Evolutionary conservation across 2,329 filamentous ascomycete genomes (phyloP), one percentile per base, ranked within the genome.

Genomic region (Graphilbum sp.): DNA sequence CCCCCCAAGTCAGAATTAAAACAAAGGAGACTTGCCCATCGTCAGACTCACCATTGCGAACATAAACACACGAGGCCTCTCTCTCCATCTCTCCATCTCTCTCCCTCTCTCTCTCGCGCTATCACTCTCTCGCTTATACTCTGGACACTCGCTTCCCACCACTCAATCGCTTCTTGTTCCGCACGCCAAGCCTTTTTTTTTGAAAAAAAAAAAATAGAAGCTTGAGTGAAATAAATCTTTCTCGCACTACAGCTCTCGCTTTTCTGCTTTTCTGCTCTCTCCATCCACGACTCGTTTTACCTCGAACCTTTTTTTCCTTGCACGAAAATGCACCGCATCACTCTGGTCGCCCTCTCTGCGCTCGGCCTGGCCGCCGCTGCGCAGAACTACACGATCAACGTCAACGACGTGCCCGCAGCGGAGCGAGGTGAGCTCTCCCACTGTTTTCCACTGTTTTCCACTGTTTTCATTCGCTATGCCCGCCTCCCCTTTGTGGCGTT

Each of bases 361-460:
- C 46, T 61, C 45, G 52, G 56, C 40, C 49, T 57, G 42, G 61
- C 59, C 9, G 35, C 37, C 45, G 59, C 56, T 43, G 62, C 63
- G 36, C 58, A 61, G 43, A 53, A 62, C 54, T 69, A 62, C 50
- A 63, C 54, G 37, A 61, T 72, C 43, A 48, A 66, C 47, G 52
- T 61, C 21, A 47, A 34, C 44, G 34, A 40, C 5, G 54, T 69
- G 21, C 34, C 52, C 3, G 43, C 54, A 18, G 44, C 47, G 25
- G 43, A 43, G 11, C 55, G 58, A 54, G 54, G 67, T 69, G 58
- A 46, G 61, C n/a, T n/a, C 34, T 12, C 33, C 34, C 6, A 25
- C 21, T 35, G 19, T 39, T 30, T 27, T 24, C 29, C 34, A 34
- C 11, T 3, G 16, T 6, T 9, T 27, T 30, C n/a, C n/a, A n/a